These are phyloP conservation scores for Leccinum griseonigrum DNA, from an alignment of 1,284 basidiomycete species.

Conservation along the genomic window DNA sequence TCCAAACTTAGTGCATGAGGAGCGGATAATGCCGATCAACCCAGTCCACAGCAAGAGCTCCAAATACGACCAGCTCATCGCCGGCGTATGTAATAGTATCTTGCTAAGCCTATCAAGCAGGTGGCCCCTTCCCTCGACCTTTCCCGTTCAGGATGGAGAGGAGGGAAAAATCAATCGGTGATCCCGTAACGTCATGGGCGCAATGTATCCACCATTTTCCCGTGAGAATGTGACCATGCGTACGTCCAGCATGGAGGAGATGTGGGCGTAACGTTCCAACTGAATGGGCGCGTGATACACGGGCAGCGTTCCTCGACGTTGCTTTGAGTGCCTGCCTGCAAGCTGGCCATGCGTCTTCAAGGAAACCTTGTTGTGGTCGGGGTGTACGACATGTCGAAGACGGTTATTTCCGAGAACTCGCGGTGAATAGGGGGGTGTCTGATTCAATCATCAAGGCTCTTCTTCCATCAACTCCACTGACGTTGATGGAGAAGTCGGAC, in stretches of 20 bases:
- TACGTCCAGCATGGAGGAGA: constrained; percentile 57
- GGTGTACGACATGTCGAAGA: constrained; percentile 1
- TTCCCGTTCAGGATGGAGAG: constrained; percentile 31
- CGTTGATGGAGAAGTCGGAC: neutral
- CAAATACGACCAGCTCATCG: neutral
- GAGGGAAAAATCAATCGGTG: neutral
- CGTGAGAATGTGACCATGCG: constrained; percentile 42
- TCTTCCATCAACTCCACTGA: neutral
- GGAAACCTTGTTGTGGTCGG: constrained; percentile 38
- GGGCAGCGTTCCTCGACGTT: neutral
- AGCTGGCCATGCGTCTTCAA: constrained; percentile 58
- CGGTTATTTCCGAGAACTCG: constrained; percentile 31
- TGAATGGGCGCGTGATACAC: neutral
- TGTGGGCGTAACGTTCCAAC: constrained; percentile 61
- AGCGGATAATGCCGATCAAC: neutral
- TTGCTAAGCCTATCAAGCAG: constrained; percentile 45
- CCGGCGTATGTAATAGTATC: constrained; percentile 29
- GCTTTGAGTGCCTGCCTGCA: constrained; percentile 47
- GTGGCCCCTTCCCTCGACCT: constrained; percentile 48
- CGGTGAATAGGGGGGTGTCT: constrained; percentile 52
- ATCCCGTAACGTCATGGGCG: constrained; percentile 1
- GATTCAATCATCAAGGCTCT: constrained; percentile 45
- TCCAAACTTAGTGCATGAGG: no score
- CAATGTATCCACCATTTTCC: constrained; percentile 15
- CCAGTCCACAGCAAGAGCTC: constrained; percentile 43